Conservation (phyloP, 441 rosid species). For the Rhodomyrtus psidioides region DNA sequence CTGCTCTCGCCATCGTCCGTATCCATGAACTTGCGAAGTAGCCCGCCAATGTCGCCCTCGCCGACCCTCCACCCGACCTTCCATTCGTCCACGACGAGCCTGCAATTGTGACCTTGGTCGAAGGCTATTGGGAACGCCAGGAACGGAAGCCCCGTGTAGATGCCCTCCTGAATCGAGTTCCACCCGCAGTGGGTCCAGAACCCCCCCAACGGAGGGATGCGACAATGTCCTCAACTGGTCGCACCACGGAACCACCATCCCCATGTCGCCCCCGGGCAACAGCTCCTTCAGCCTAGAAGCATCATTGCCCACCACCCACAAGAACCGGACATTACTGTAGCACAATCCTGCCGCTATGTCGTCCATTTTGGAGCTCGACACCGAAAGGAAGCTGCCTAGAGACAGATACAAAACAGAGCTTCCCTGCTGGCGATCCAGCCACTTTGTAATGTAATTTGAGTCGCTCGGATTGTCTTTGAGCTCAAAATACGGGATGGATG, state of each 20-base stretch:
- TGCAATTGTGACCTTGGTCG: neutral
- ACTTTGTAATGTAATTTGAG: neutral
- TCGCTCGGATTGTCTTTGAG: neutral
- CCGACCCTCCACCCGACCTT: neutral
- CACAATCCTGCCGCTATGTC: neutral
- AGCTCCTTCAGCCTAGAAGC: neutral
- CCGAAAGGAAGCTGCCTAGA: slow-evolving; percentile 5
- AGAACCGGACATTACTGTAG: neutral
- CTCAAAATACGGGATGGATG: neutral
- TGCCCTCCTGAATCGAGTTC: neutral
- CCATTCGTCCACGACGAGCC: neutral
- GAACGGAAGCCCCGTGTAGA: neutral
- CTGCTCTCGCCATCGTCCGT: neutral
- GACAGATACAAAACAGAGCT: slow-evolving; percentile 1
- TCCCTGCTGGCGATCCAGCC: slow-evolving; percentile 3
- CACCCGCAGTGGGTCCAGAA: neutral
- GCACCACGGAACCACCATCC: slow-evolving; percentile 1
- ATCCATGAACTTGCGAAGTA: neutral
- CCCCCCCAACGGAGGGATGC: neutral
- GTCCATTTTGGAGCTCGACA: neutral
- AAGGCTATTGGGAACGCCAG: neutral
- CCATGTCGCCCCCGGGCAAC: neutral
- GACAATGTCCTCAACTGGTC: neutral
- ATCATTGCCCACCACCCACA: neutral
- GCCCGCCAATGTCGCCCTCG: neutral